Conservation (phyloP, 768 basidiomycete genomes). For the Lepiota venenata region DNA sequence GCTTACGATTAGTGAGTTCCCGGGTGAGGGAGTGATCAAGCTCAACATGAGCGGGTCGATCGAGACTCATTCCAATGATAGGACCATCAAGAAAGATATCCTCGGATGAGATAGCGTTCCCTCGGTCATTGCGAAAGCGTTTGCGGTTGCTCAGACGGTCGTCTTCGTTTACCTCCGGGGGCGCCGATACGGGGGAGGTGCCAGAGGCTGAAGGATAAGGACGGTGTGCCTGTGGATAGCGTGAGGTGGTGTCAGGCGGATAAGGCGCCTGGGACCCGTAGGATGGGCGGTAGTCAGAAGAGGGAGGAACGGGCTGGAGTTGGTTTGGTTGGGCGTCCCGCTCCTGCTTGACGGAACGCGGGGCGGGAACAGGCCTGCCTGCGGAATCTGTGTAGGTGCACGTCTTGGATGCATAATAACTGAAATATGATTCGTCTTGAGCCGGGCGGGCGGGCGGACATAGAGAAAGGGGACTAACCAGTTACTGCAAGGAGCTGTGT, state of each 20-base stretch:
- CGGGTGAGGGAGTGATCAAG: constrained; percentile 63
- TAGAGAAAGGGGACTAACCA: constrained; percentile 47
- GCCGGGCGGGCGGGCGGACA: constrained; percentile 1
- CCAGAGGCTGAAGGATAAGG: constrained; percentile 16
- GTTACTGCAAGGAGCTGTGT: constrained; percentile 73
- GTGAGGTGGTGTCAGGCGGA: constrained; percentile 24
- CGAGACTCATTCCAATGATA: constrained; percentile 30
- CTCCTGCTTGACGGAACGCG: constrained; percentile 44
- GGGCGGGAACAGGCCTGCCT: constrained; percentile 79
- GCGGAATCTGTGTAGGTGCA: constrained; percentile 81
- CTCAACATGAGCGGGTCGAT: constrained; percentile 39
- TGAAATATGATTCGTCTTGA: constrained; percentile 26
- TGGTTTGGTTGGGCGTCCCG: constrained; percentile 8
- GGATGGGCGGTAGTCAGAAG: constrained; percentile 12
- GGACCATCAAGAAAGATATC: constrained; percentile 39
- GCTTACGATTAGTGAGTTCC: constrained; percentile 72
- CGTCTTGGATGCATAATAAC: constrained; percentile 77
- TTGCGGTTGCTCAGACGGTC: constrained; percentile 40
- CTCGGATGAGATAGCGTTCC: constrained; percentile 33
- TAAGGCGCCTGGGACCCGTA: constrained; percentile 18
- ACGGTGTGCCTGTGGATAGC: constrained; percentile 18
- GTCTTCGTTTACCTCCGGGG: constrained; percentile 35
- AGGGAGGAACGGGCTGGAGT: constrained; percentile 11
- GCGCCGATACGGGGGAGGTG: constrained; percentile 15
- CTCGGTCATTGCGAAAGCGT: constrained; percentile 44